phyloP scores from a whole-genome alignment of 2,329 filamentous ascomycete genomes.

The Tolypocladium inflatum region DNA sequence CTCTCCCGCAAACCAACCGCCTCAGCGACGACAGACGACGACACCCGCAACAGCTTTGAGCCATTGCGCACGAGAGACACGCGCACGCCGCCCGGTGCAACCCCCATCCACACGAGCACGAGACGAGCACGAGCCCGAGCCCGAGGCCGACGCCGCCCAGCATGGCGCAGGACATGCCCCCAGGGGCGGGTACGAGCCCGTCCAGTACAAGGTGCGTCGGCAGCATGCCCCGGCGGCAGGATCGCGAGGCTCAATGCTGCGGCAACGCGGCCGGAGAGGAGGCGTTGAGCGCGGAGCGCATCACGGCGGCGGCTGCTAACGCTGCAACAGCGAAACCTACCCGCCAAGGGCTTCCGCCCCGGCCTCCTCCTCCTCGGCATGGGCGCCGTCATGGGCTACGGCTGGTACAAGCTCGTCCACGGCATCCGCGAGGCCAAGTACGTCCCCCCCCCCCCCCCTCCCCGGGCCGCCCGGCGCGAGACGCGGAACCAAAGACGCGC shows the following conservation, averaged over 20 bases:
- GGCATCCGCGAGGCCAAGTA: constrained; percentile 91
- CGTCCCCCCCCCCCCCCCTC: too few relatives aligned
- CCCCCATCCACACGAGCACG: background rate
- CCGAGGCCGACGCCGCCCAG: constrained; percentile 24
- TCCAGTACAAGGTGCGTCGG: constrained; percentile 83
- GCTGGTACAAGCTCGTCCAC: constrained; percentile 77
- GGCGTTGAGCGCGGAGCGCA: too few relatives aligned
- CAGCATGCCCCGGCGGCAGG: too few relatives aligned
- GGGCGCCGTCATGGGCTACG: constrained; percentile 73
- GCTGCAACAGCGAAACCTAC: constrained; percentile 68
- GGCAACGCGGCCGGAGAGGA: too few relatives aligned
- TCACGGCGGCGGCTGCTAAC: background rate
- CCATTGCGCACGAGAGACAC: background rate
- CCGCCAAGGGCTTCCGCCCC: constrained; percentile 82
- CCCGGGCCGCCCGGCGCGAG: too few relatives aligned
- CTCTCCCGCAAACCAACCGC: background rate
- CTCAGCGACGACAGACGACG: background rate
- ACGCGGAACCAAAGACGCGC: too few relatives aligned
- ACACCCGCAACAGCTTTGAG: background rate
- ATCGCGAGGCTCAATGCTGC: too few relatives aligned
- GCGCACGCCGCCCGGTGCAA: background rate
- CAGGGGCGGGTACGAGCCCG: constrained; percentile 82
- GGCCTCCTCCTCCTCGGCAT: constrained; percentile 67
- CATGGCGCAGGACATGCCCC: constrained; percentile 98
- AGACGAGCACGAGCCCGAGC: background rate